These are phyloP conservation scores for Phlegmacium glaucopus DNA, from an alignment of 768 basidiomycete species.

Conservation along the genomic window DNA sequence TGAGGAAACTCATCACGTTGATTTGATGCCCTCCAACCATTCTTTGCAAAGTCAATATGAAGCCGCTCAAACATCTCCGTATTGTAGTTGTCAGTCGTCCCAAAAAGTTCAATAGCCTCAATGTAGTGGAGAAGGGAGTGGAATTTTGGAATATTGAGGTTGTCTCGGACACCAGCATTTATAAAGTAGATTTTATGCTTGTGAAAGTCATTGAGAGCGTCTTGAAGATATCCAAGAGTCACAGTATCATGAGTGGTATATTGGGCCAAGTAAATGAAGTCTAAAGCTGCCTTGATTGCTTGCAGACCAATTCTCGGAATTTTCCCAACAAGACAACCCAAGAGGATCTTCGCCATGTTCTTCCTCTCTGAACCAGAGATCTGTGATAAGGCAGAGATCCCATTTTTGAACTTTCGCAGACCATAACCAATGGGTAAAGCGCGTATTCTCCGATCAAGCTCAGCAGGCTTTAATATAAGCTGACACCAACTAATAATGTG, in stretches of 20 bases:
- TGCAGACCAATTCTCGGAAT: constrained; percentile 12
- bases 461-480: neutral
- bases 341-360: constrained; percentile 27
- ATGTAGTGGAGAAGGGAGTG: constrained; percentile 17
- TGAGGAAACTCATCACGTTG: constrained; percentile 26
- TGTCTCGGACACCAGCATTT: neutral
- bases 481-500: constrained; percentile 10
- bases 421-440: constrained; percentile 28
- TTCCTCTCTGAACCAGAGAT: constrained; percentile 37
- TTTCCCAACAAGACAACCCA: constrained; percentile 19
- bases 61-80: constrained; percentile 30
- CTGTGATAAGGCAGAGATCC: constrained; percentile 35
- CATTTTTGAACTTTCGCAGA: constrained; percentile 34
- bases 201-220: constrained; percentile 10
- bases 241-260: constrained; percentile 21
- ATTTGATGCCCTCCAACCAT: constrained; percentile 23
- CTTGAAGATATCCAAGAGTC: constrained; percentile 10
- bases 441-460: constrained; percentile 21
- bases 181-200: constrained; percentile 8
- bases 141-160: constrained; percentile 33
- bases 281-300: constrained; percentile 19
- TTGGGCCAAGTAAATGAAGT: constrained; percentile 29
- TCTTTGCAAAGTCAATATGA: constrained; percentile 38
- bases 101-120: constrained; percentile 20
- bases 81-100: constrained; percentile 28